These are phyloP conservation scores for Metschnikowia hibisci DNA, from an alignment of 805 yeast genomes.

Conservation along the genomic window DNA sequence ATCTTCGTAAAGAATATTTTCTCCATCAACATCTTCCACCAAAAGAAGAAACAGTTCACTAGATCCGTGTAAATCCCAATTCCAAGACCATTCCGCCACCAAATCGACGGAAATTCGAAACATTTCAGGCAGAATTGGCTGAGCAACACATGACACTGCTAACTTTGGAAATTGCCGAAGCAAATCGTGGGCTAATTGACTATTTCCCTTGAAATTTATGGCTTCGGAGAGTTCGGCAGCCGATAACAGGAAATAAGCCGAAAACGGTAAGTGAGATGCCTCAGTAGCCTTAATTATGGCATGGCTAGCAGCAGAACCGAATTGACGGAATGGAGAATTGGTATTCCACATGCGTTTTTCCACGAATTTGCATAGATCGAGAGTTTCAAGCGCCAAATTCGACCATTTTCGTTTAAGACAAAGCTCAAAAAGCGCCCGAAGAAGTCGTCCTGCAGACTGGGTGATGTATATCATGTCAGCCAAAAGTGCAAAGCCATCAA, in stretches of 20 bases:
- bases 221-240: conserved; percentile 83
- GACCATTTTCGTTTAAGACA: conserved; percentile 72
- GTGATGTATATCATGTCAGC: conserved; percentile 92
- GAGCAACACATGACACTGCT: conserved; percentile 53
- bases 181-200: conserved; percentile 54
- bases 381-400: conserved; percentile 47
- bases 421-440: conserved; percentile 82
- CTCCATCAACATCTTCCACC: conserved; percentile 85
- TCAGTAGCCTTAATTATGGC: conserved; percentile 75
- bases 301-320: conserved; percentile 57
- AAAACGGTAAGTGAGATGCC: conserved; percentile 79
- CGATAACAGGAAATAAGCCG: conserved; percentile 63
- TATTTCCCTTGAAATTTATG: conserved; percentile 64
- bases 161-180: conserved; percentile 73
- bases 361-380: conserved; percentile 74
- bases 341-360: conserved; percentile 82
- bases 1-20: conserved; percentile 59
- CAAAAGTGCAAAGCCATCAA: conserved; percentile 87
- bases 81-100: conserved; percentile 78
- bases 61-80: conserved; percentile 54
- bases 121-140: conserved; percentile 73
- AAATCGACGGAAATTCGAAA: conserved; percentile 64
- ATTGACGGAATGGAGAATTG: conserved; percentile 83
- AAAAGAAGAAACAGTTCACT: conserved; percentile 64
- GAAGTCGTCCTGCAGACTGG: conserved; percentile 86